Conservation (phyloP, 2,329 filamentous ascomycete genomes). For the Hyphodiscus sp. region DNA sequence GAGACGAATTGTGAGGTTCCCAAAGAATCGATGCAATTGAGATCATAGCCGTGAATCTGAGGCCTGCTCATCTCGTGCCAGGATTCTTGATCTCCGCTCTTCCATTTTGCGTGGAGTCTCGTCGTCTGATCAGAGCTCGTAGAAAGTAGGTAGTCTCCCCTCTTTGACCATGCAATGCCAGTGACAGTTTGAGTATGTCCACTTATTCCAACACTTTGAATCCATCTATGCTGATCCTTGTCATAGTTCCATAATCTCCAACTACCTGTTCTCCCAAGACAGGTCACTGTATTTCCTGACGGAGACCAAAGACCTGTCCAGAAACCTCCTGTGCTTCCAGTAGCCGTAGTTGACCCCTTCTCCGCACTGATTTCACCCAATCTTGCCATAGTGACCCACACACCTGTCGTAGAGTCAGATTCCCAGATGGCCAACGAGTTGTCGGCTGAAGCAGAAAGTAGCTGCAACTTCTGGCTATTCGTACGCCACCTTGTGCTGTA, state of each 20-base stretch:
- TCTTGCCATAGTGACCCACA: conserved; percentile 82
- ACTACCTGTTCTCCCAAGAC: conserved; percentile 83
- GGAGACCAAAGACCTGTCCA: conserved; percentile 95
- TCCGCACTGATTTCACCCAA: conserved; percentile 91
- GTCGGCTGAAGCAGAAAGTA: conserved; percentile 88
- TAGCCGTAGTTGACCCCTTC: conserved; percentile 94
- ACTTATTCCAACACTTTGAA: conserved; percentile 67
- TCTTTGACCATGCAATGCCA: conserved; percentile 75
- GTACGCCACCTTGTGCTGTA: conserved; percentile 60
- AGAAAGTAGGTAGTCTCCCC: conserved; percentile 78
- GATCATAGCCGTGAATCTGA: conserved; percentile 96
- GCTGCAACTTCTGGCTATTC: conserved; percentile 46
- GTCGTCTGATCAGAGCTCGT: conserved; percentile 93
- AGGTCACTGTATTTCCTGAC: conserved; percentile 65
- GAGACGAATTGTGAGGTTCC: conserved; percentile 75
- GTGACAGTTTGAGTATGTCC: conserved; percentile 81
- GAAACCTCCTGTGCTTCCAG: conserved; percentile 90
- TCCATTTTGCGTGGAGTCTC: conserved; percentile 77
- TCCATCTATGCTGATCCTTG: conserved; percentile 59
- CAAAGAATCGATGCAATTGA: conserved; percentile 85
- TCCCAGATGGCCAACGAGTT: conserved; percentile 95
- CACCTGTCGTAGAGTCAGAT: conserved; percentile 72
- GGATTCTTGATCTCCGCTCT: conserved; percentile 42
- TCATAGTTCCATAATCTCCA: conserved; percentile 82
- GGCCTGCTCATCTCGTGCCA: conserved; percentile 97